phyloP scores from a whole-genome alignment of 495 filamentous ascomycete genomes.

The Cercophora scortea region DNA sequence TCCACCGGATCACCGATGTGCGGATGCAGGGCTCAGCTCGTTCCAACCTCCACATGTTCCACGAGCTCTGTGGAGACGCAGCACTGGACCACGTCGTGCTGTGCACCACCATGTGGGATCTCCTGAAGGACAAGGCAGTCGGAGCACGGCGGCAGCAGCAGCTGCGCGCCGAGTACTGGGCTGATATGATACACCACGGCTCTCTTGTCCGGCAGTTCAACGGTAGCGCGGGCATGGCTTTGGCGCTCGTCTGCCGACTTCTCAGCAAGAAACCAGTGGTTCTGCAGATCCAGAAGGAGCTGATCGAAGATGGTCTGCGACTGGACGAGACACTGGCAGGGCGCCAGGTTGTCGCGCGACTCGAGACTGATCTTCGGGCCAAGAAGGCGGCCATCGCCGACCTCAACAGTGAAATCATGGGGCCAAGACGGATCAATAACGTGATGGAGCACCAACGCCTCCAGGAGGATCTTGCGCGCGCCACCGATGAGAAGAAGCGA shows the following conservation, averaged over 20 bases:
- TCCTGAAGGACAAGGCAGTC: conserved; percentile 6
- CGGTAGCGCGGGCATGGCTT: neutral
- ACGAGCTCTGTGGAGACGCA: conserved; percentile 23
- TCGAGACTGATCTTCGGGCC: neutral
- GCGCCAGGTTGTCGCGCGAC: neutral
- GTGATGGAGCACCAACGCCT: neutral
- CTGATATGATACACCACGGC: neutral
- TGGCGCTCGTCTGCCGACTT: neutral
- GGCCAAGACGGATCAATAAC: neutral
- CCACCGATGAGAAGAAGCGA: no score
- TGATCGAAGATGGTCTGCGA: neutral
- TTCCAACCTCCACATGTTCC: conserved; percentile 25
- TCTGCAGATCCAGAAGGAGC: neutral
- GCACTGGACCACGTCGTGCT: conserved; percentile 24
- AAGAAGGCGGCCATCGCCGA: neutral
- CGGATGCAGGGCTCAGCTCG: conserved; percentile 22
- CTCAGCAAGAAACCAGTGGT: neutral
- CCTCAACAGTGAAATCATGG: neutral
- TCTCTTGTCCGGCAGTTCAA: neutral
- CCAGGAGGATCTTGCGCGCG: no score
- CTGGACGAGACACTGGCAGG: neutral
- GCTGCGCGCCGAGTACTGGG: conserved; percentile 26
- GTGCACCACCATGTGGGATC: conserved; percentile 34
- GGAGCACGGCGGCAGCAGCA: conserved; percentile 18
- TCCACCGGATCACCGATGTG: conserved; percentile 31